phyloP scores from a whole-genome alignment of 192 early-diverging fungal genomes.

The Kickxella alabastrina region DNA sequence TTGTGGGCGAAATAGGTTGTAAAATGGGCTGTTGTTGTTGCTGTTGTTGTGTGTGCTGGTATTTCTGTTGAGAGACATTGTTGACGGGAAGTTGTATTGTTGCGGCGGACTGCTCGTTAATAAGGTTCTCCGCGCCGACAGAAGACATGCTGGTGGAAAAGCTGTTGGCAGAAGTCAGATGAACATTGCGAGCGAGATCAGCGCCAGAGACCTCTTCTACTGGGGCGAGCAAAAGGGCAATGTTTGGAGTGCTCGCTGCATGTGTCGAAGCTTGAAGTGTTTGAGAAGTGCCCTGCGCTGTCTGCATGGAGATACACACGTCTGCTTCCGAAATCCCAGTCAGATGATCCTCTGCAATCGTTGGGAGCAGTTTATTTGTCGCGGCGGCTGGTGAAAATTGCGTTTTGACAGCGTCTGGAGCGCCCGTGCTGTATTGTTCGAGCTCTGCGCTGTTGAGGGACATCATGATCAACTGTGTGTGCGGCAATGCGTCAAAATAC shows the following conservation, averaged over 20 bases:
- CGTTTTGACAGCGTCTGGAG: not conserved
- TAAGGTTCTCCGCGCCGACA: no score
- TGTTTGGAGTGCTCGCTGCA: not conserved
- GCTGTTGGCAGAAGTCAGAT: slow-evolving; percentile 1
- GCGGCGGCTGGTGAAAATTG: not conserved
- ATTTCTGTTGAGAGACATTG: no score
- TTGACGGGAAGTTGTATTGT: no score
- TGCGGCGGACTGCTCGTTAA: not conserved
- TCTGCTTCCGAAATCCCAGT: slow-evolving; percentile 1
- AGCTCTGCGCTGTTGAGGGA: not conserved
- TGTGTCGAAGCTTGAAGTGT: slow-evolving; percentile 4
- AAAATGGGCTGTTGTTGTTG: no score
- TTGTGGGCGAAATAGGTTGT: no score
- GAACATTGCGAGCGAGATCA: slow-evolving; percentile 7
- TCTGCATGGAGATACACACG: not conserved
- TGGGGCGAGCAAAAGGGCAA: slow-evolving; percentile 2
- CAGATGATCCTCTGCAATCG: slow-evolving; percentile 3
- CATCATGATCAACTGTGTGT: slow-evolving; percentile 1
- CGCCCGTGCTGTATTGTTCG: not conserved
- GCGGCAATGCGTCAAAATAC: no score
- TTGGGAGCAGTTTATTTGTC: not conserved
- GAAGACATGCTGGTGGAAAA: no score
- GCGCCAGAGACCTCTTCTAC: not conserved
- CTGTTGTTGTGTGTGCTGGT: no score
- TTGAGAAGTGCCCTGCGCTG: slow-evolving; percentile 6